Percentiles rank a stretch among this genome's conserved stretches.
Evolutionary conservation across 2,329 filamentous ascomycete genomes (phyloP).

Genomic region (Nemania sp.): DNA sequence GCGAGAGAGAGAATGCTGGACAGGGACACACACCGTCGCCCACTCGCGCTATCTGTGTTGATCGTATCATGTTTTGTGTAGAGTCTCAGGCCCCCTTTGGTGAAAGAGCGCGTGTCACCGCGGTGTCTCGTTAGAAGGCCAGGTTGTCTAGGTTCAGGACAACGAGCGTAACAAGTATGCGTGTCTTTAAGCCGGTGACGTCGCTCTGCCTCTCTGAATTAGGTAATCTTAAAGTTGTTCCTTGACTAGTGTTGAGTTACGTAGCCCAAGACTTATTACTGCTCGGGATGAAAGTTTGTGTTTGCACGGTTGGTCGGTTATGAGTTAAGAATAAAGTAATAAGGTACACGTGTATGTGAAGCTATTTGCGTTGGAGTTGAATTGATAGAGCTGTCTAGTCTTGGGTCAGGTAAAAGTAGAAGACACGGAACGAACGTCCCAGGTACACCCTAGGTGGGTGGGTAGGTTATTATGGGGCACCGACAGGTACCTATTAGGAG

Average conservation of each 20-base stretch:
- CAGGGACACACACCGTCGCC: slow-evolving; percentile 73
- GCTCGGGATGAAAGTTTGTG: neutral
- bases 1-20: slow-evolving; percentile 32
- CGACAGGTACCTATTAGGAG: neutral
- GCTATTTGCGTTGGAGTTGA: slow-evolving; percentile 5
- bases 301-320: neutral
- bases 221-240: neutral
- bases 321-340: slow-evolving; percentile 8
- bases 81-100: slow-evolving; percentile 10
- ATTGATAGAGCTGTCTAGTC: slow-evolving; percentile 20
- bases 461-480: neutral
- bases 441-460: too few species aligned
- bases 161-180: slow-evolving; percentile 37
- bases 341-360: neutral
- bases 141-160: slow-evolving; percentile 13
- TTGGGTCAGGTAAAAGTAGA: too few species aligned
- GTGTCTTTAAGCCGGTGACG: slow-evolving; percentile 37
- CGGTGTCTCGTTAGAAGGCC: slow-evolving; percentile 4
- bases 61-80: slow-evolving; percentile 77
- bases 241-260: neutral
- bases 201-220: slow-evolving; percentile 9
- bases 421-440: too few species aligned
- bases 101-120: slow-evolving; percentile 2
- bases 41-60: slow-evolving; percentile 92
- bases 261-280: neutral